Base-by-base conservation (phyloP, 2,329 filamentous ascomycete species). In the Colletotrichum destructivum region DNA sequence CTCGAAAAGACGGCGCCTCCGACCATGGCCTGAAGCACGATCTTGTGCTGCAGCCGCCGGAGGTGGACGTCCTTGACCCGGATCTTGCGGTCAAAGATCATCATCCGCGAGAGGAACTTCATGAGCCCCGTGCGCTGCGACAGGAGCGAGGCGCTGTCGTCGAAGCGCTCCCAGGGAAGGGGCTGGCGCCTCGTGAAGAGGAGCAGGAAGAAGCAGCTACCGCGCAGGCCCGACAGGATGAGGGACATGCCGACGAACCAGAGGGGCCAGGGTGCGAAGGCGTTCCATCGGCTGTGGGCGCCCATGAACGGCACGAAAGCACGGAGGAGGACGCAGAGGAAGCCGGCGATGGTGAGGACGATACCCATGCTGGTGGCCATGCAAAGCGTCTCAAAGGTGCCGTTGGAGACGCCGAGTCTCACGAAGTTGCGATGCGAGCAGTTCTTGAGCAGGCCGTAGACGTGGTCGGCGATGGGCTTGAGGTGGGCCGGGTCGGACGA, bases 391-490 rank as follows among this genome's bases (percentile, higher is more conserved):
- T 86, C 85, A 63, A 85, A 84, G 3, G 85, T 86, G 47, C 85
- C 85, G 75, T 86, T 88, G 75, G 83, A 86, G 44, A 88, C 84
- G 71, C 87, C 88, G 8, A 90, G 81, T 49, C 87, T 85, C 56
- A 88, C 80, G 74, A 90, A 86, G 76, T 85, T 84, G 65, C 85
- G 81, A 75, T 86, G 81, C 23, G 85, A 87, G 79, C 85, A 86
- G 76, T 84, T 85, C 69, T 81, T 82, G 21, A 87, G 80, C 40
- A 87, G 81, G 42, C 81, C 77, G 75, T 86, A 85, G 47, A 84
- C 82, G 76, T 87, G 84, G 69, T 86, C 84, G 40, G 84, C 84
- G 7, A 86, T 77, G 23, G 84, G 83, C 23, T 75, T 74, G n/a
- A 87, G 80, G 63, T 82, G 76, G 5, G 75, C 74, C 0, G 85